Evolutionary conservation across 768 basidiomycete genomes (phyloP).

Genomic region (Harrya chromipes): DNA sequence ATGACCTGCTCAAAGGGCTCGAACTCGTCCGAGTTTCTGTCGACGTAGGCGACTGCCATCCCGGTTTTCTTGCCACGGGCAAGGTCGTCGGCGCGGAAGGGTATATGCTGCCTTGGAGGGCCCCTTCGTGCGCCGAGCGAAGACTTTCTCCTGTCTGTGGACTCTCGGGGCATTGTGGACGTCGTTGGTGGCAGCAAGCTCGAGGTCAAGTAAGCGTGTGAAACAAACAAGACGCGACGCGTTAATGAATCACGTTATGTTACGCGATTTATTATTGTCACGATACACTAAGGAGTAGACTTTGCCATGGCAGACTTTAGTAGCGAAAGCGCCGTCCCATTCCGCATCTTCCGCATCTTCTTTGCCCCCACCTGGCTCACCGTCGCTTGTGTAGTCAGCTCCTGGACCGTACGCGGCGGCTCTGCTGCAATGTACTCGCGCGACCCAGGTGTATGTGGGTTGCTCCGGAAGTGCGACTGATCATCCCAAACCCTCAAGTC

Average conservation of each 20-base stretch:
- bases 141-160: slow-evolving; percentile 30
- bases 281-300: background rate
- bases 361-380: slow-evolving; percentile 3
- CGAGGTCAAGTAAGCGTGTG: slow-evolving; percentile 5
- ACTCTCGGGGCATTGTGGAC: slow-evolving; percentile 26
- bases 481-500: slow-evolving; percentile 29
- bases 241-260: slow-evolving; percentile 25
- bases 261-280: slow-evolving; percentile 24
- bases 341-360: background rate
- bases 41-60: slow-evolving; percentile 61
- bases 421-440: slow-evolving; percentile 42
- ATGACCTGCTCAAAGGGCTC: slow-evolving; percentile 78
- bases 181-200: slow-evolving; percentile 13
- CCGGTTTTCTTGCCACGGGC: slow-evolving; percentile 81
- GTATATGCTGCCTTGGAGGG: slow-evolving; percentile 64
- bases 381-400: slow-evolving; percentile 14
- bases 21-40: slow-evolving; percentile 76
- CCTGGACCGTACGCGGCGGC: slow-evolving; percentile 19
- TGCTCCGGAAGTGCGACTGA: slow-evolving; percentile 35
- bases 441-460: slow-evolving; percentile 50
- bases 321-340: slow-evolving; percentile 8
- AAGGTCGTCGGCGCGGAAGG: slow-evolving; percentile 75
- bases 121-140: slow-evolving; percentile 51
- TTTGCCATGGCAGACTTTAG: slow-evolving; percentile 21
- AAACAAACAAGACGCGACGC: slow-evolving; percentile 26